Percentiles rank a stretch among this genome's conserved stretches.
phyloP scores from a whole-genome alignment of 1,139 yeast species.

The Zygosaccharomyces pseudobailii region DNA sequence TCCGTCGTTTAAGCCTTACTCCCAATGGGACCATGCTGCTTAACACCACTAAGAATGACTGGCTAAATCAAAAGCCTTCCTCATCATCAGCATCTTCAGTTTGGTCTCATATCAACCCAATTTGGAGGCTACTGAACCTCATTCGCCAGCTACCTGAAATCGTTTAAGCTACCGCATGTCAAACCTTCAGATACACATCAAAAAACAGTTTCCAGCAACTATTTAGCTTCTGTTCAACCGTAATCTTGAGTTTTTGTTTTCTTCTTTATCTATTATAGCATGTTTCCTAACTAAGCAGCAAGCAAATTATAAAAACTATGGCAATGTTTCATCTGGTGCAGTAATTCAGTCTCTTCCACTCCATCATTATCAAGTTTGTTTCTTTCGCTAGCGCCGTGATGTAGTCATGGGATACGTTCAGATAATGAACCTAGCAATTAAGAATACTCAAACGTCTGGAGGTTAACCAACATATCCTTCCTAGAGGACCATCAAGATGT shows the following conservation, averaged over 20 bases:
- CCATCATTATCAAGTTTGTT: background rate
- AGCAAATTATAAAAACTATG: too few species aligned
- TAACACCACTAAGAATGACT: conserved; percentile 3
- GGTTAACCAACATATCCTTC: too few species aligned
- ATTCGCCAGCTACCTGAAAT: background rate
- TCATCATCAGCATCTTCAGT: background rate
- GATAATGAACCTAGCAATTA: background rate
- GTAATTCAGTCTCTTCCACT: too few species aligned
- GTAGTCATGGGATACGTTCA: conserved; percentile 1
- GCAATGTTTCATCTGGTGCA: too few species aligned
- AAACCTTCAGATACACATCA: too few species aligned
- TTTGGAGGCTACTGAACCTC: background rate
- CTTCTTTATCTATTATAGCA: too few species aligned
- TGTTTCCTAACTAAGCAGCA: too few species aligned
- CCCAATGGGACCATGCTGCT: conserved; percentile 4
- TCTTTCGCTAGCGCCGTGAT: background rate
- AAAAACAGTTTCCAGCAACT: background rate
- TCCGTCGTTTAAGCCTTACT: conserved; percentile 1
- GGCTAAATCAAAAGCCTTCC: background rate
- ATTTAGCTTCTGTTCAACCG: background rate
- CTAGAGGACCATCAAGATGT: too few species aligned
- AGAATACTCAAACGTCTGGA: too few species aligned
- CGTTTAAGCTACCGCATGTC: background rate
- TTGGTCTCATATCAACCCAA: background rate
- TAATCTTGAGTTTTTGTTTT: too few species aligned